Base-by-base conservation (phyloP, 2,329 filamentous ascomycete species). In the Biscogniauxia marginata region DNA sequence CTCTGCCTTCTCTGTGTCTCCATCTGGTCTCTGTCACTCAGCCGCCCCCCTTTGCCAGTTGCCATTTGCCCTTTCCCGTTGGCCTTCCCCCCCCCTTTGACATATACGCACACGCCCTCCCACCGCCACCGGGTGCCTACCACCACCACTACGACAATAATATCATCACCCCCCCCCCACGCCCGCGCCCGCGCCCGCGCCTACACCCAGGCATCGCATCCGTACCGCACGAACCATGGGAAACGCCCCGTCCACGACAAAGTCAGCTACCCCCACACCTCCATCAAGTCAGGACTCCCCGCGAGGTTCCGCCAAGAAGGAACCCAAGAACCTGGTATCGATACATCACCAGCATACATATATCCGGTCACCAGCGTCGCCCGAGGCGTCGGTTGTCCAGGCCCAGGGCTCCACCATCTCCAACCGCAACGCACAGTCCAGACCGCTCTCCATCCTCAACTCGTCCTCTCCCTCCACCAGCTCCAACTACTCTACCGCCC, bases 301-400 rank as follows among this genome's bases (percentile, higher is more conserved):
- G 49, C 64, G 68, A 61, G 63, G 68, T 62, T 63, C 63, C 49
- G 75, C 73, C 55, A 77, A 74, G 70, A 73, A 72, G 66, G 77
- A 79, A 62, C 75, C 75, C 61, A 77, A 77, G 71, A 80, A 81
- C 66, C 81, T 81, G 67, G 80, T 83, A 67, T 77, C 81, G 57
- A 78, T 82, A 61, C 81, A 84, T 62, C 75, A 78, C 60, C 81
- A 83, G 50, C 68, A 67, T 49, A 39, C 30, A 39, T 59, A 70
- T 34, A 66, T 68, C 63, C 78, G 82, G 62, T 81, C 79, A 57
- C 80, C 79, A 64, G 84, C 81, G 54, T 83, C 84, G 49, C 84
- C 84, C 57, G 84, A 87, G 73, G 79, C 81, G 52, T 86, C 84
- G 50, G 78, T 84, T 60, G 79, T 84, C 62, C 83, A 84, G 71